These are phyloP conservation scores for Oropetium thomaeum DNA, from an alignment of 176 grass and related monocot genomes.

Conservation along the genomic window DNA sequence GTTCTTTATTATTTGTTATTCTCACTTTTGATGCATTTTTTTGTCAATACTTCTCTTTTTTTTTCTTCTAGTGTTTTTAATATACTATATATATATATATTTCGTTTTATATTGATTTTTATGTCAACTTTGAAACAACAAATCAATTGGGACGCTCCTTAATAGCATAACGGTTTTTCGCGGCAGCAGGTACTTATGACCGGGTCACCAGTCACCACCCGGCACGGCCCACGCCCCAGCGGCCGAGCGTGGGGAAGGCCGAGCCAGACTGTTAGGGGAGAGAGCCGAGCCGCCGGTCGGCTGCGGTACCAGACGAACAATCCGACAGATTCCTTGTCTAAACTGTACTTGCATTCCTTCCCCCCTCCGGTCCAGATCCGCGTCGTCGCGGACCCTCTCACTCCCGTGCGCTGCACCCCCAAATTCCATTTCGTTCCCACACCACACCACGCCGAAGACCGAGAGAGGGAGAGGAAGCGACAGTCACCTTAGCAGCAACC, in stretches of 20 bases:
- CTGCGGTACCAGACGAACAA: conserved; percentile 35
- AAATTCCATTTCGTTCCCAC: neutral
- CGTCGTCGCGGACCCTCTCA: conserved; percentile 31
- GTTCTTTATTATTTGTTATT: too few relatives aligned
- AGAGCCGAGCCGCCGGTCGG: neutral
- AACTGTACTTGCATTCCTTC: conserved; percentile 51
- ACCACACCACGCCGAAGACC: neutral
- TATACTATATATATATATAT: too few relatives aligned
- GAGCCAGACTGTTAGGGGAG: neutral
- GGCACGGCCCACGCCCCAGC: neutral
- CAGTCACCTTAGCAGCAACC: conserved; percentile 3
- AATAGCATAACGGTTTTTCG: neutral
- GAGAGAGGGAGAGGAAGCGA: conserved; percentile 18
- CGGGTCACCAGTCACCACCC: conserved; percentile 7
- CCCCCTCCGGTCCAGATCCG: conserved; percentile 34
- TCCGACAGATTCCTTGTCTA: conserved; percentile 53
- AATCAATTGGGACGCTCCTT: too few relatives aligned
- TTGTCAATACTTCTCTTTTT: too few relatives aligned
- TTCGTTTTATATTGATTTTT: too few relatives aligned
- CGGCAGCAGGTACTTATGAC: neutral
- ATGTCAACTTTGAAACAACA: too few relatives aligned
- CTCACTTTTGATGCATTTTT: too few relatives aligned
- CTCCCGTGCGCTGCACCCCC: conserved; percentile 33
- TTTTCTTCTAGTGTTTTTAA: too few relatives aligned
- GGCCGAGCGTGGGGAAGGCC: neutral